Conservation (phyloP, 1,284 basidiomycete genomes). For the Trichosporon asahii region DNA sequence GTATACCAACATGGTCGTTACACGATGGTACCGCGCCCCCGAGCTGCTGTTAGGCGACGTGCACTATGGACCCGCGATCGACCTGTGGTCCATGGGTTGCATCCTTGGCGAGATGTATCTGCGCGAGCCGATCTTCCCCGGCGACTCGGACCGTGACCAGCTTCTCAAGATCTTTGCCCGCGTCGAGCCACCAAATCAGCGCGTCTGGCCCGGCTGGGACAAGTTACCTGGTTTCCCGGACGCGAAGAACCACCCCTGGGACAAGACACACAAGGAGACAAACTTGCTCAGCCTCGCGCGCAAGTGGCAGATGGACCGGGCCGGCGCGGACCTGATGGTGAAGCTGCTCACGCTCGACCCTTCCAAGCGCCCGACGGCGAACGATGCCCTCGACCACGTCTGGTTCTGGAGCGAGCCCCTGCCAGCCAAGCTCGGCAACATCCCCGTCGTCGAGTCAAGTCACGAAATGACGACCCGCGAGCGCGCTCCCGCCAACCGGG, state of each 20-base stretch:
- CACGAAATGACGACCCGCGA: constrained; percentile 45
- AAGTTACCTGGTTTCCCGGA: constrained; percentile 75
- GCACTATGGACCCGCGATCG: constrained; percentile 88
- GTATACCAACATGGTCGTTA: constrained; percentile 99
- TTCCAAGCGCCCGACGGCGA: constrained; percentile 55
- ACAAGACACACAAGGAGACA: constrained; percentile 30
- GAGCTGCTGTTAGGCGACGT: constrained; percentile 86
- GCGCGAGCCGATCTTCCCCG: constrained; percentile 80
- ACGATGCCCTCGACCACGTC: constrained; percentile 54
- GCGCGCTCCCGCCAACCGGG: constrained; percentile 8
- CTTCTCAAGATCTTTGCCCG: constrained; percentile 81
- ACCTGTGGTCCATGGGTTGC: constrained; percentile 97
- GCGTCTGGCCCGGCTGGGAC: constrained; percentile 71
- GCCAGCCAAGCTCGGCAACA: constrained; percentile 72
- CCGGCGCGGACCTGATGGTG: constrained; percentile 51
- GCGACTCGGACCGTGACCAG: constrained; percentile 84
- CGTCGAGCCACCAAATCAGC: constrained; percentile 81
- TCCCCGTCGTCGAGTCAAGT: constrained; percentile 34
- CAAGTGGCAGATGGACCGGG: constrained; percentile 42
- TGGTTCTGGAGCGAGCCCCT: constrained; percentile 74
- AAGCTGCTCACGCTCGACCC: constrained; percentile 57
- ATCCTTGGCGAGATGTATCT: constrained; percentile 95
- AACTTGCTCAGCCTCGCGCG: constrained; percentile 29
- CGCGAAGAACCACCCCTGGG: constrained; percentile 44
- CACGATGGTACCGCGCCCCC: constrained; percentile 95